Evolutionary conservation across 768 basidiomycete species (phyloP).

Genomic region (Leccinum ochraceum): DNA sequence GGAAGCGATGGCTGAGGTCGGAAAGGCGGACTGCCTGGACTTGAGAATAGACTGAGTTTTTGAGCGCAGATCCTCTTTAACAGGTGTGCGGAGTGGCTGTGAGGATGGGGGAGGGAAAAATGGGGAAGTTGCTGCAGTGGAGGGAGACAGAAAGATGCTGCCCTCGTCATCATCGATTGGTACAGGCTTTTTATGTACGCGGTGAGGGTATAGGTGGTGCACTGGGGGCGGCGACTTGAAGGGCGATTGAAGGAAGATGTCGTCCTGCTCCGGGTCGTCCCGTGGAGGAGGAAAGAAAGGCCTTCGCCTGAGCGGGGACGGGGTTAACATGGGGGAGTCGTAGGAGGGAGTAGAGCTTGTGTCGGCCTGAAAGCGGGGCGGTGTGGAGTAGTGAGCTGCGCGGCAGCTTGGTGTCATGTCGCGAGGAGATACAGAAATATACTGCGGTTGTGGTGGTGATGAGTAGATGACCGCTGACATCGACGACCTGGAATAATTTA

Average conservation of each 20-base stretch:
- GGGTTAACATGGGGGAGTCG: constrained; percentile 62
- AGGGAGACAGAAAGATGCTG: constrained; percentile 56
- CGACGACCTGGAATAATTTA: constrained; percentile 5
- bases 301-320: constrained; percentile 58
- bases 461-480: constrained; percentile 31
- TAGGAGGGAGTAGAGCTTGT: constrained; percentile 34
- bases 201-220: constrained; percentile 43
- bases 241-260: constrained; percentile 56
- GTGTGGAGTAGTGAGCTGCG: constrained; percentile 35
- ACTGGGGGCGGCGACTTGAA: constrained; percentile 48
- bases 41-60: constrained; percentile 45
- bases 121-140: constrained; percentile 39
- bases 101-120: constrained; percentile 46
- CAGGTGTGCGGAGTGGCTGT: constrained; percentile 59
- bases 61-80: constrained; percentile 49
- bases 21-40: constrained; percentile 24
- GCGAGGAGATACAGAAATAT: constrained; percentile 35
- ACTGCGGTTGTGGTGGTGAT: constrained; percentile 34
- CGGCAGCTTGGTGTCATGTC: constrained; percentile 37
- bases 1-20: constrained; percentile 23
- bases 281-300: constrained; percentile 39
- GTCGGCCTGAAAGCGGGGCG: constrained; percentile 32
- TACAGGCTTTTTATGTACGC: constrained; percentile 35
- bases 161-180: constrained; percentile 57
- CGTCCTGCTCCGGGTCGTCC: constrained; percentile 41